These are phyloP conservation scores for Tulasnella sp. DNA, from an alignment of 768 basidiomycete genomes.

Conservation along the genomic window DNA sequence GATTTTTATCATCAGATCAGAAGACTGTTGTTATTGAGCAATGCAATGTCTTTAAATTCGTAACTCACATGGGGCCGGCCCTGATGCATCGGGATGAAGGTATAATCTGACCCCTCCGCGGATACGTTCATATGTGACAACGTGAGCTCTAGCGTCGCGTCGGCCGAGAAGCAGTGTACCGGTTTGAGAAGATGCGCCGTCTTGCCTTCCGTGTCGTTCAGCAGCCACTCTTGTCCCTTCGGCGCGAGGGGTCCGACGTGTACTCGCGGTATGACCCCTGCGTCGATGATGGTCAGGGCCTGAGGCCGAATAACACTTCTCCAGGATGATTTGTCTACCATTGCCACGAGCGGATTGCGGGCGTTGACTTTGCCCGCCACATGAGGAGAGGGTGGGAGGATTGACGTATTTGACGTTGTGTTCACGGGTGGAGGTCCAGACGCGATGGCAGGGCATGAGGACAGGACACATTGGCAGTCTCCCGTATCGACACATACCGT, in stretches of 20 bases:
- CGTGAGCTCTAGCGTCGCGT: constrained; percentile 25
- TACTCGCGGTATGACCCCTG: constrained; percentile 24
- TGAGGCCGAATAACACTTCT: constrained; percentile 24
- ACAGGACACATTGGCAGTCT: constrained; percentile 26
- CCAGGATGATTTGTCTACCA: constrained; percentile 22
- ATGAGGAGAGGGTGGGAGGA: neutral
- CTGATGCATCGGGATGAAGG: constrained; percentile 27
- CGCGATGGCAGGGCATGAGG: constrained; percentile 23
- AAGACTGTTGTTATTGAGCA: no score
- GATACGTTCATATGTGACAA: constrained; percentile 24
- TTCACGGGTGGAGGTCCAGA: constrained; percentile 21
- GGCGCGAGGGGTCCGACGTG: constrained; percentile 25
- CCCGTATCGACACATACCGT: constrained; percentile 28
- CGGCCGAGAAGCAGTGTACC: constrained; percentile 28
- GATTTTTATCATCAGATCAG: neutral
- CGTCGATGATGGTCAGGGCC: constrained; percentile 21
- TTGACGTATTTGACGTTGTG: constrained; percentile 13
- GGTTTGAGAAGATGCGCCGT: constrained; percentile 23
- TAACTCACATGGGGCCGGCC: constrained; percentile 17
- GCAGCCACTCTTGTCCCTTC: constrained; percentile 21
- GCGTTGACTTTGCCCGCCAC: neutral
- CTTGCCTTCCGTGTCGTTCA: constrained; percentile 13
- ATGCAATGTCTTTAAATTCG: no score
- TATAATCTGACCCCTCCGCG: constrained; percentile 26
- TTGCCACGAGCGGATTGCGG: constrained; percentile 14